Conservation (phyloP, 352 stramenopile genomes). For the Phytopythium delawarense region DNA sequence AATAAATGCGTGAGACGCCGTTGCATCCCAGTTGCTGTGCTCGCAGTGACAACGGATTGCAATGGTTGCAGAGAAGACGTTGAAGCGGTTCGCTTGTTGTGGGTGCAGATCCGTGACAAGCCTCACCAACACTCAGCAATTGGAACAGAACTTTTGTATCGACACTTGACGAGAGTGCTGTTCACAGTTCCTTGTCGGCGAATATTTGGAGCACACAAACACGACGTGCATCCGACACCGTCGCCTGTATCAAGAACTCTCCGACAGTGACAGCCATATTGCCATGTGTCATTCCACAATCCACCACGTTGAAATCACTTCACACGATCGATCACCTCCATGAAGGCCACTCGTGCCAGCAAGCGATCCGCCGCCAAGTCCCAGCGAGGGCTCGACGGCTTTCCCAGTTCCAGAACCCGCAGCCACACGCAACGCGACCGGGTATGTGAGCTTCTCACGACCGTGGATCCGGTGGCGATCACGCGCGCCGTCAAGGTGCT, state of each 20-base stretch:
- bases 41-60: no score
- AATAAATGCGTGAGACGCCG: no score
- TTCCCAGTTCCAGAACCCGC: slow-evolving; percentile 9
- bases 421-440: slow-evolving; percentile 18
- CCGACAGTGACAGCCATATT: no score
- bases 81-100: no score
- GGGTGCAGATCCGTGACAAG: no score
- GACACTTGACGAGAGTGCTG: not conserved
- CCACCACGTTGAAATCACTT: not conserved
- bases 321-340: not conserved
- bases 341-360: not conserved
- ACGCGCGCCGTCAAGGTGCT: slow-evolving; percentile 25
- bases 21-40: no score
- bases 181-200: not conserved
- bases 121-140: no score
- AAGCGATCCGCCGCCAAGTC: not conserved
- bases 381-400: not conserved
- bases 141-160: no score
- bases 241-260: no score
- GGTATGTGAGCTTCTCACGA: slow-evolving; percentile 16
- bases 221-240: not conserved
- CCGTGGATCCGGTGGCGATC: slow-evolving; percentile 21
- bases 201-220: not conserved
- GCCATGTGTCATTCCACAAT: not conserved
- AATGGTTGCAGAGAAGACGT: no score